Evolutionary conservation across 1,139 yeast genomes (phyloP).

Genomic region (Arxiozyma bovina): DNA sequence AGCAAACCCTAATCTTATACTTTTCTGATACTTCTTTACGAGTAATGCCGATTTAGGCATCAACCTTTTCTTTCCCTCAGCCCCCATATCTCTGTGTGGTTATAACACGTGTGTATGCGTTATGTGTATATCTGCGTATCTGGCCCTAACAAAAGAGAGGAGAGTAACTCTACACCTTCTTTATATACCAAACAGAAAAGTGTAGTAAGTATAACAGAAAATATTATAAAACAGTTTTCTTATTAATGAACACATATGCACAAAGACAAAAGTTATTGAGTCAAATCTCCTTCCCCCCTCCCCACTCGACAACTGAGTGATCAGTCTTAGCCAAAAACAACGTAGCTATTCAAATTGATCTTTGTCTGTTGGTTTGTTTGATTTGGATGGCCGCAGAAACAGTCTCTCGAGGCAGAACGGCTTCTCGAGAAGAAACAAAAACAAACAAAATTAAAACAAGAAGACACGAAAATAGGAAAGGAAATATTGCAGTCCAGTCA

Average conservation of each 20-base stretch:
- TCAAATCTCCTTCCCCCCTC: no score
- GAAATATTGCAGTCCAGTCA: no score
- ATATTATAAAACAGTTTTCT: no score
- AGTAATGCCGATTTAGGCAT: slow-evolving; percentile 29
- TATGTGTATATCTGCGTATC: no score
- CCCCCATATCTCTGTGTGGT: not conserved
- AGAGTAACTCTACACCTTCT: no score
- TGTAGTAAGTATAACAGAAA: no score
- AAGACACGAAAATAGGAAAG: no score
- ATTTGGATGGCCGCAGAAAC: no score
- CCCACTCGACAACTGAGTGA: not conserved
- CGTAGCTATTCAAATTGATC: not conserved
- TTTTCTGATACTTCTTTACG: slow-evolving; percentile 21
- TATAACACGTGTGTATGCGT: no score
- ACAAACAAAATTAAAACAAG: no score
- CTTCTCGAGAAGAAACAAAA: not conserved
- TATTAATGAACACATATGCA: not conserved
- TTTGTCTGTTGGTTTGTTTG: no score
- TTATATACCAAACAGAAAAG: not conserved
- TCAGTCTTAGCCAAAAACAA: not conserved
- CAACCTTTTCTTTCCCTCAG: slow-evolving; percentile 22
- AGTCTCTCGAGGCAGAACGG: not conserved
- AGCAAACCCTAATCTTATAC: slow-evolving; percentile 20
- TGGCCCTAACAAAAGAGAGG: no score
- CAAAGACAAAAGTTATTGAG: not conserved